These are phyloP conservation scores for Macrotyloma uniflorum DNA, from an alignment of 306 rosid genomes.

Conservation along the genomic window DNA sequence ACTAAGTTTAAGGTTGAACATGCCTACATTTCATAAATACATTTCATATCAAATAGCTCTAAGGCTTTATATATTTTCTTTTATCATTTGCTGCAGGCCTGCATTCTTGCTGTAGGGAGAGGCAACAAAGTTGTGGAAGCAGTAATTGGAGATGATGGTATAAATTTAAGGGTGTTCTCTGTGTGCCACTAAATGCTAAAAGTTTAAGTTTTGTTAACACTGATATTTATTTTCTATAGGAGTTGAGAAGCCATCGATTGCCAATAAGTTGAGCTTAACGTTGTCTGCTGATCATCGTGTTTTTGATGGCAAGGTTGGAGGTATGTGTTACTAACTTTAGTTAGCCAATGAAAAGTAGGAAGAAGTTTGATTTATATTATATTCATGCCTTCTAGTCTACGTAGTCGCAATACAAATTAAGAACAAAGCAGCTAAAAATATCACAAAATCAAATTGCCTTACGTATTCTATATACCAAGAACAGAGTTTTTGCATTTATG, in stretches of 20 bases:
- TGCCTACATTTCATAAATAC: background rate
- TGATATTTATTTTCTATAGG: conserved; percentile 57
- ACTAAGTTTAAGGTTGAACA: background rate
- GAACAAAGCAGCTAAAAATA: background rate
- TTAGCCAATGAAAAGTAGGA: conserved; percentile 11
- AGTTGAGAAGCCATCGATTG: conserved; percentile 73
- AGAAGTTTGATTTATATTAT: background rate
- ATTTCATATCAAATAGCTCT: no score
- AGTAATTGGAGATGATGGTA: conserved; percentile 80
- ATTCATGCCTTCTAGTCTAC: background rate
- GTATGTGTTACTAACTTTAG: conserved; percentile 51
- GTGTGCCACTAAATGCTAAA: conserved; percentile 17
- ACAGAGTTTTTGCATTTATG: background rate
- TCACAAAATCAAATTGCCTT: background rate
- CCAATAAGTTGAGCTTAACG: conserved; percentile 77
- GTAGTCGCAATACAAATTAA: background rate
- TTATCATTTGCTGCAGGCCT: conserved; percentile 66
- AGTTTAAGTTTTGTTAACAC: conserved; percentile 37
- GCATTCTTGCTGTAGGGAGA: conserved; percentile 97
- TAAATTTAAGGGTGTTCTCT: conserved; percentile 35
- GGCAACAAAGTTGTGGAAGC: conserved; percentile 93
- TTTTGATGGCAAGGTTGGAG: conserved; percentile 95
- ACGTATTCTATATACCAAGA: background rate
- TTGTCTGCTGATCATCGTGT: conserved; percentile 95
- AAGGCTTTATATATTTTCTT: background rate